Conservation (phyloP, 208 protist species). For the Trypanosoma platydactyli region DNA sequence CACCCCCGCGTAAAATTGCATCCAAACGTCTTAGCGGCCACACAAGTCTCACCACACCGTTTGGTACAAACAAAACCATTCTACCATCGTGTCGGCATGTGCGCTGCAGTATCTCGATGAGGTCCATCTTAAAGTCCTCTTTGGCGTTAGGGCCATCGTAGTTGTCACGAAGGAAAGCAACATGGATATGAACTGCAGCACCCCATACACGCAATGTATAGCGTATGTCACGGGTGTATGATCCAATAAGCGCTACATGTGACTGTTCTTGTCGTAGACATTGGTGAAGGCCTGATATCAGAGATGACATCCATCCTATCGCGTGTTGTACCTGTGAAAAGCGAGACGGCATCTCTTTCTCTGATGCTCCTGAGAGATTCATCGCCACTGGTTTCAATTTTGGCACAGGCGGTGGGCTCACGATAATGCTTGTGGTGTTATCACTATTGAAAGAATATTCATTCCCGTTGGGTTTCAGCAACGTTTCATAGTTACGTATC, state of each 20-base stretch:
- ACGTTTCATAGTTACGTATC: conserved; percentile 8
- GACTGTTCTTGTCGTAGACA: conserved; percentile 29
- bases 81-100: conserved; percentile 52
- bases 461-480: not conserved
- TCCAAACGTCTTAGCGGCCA: conserved; percentile 57
- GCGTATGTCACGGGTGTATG: conserved; percentile 45
- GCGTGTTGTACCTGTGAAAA: not conserved
- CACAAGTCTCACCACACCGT: conserved; percentile 39
- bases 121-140: conserved; percentile 49
- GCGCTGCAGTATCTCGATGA: conserved; percentile 47
- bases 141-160: conserved; percentile 17
- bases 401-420: not conserved
- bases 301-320: conserved; percentile 8
- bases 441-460: conserved; percentile 10
- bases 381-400: not conserved
- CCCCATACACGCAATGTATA: conserved; percentile 65
- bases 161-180: conserved; percentile 52
- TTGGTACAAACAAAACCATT: conserved; percentile 56
- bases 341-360: not conserved
- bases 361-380: not conserved
- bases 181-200: conserved; percentile 38
- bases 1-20: conserved; percentile 55
- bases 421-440: not conserved
- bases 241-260: conserved; percentile 54
- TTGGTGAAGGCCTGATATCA: conserved; percentile 25